Evolutionary conservation across 371 early-diverging fungal species (phyloP).

Genomic region (Mucor racemosus): DNA sequence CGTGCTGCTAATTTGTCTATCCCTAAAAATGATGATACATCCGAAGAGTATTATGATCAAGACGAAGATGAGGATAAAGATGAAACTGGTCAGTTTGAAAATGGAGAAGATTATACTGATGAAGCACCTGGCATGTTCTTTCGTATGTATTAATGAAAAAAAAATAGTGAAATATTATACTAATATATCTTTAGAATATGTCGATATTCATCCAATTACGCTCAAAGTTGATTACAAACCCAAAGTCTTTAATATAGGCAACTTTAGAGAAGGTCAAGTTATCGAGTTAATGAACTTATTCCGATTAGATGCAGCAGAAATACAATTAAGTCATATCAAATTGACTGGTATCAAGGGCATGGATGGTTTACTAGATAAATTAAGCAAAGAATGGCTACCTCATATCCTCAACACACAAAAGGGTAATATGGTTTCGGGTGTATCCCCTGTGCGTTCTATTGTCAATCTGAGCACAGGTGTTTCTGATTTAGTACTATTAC

Average conservation of each 20-base stretch:
- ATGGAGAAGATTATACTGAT: conserved; percentile 9
- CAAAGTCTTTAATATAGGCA: conserved; percentile 81
- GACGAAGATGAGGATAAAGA: too few relatives aligned
- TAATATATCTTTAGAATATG: conserved; percentile 51
- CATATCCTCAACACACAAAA: conserved; percentile 90
- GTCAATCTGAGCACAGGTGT: conserved; percentile 91
- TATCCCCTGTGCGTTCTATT: conserved; percentile 86
- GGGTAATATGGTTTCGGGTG: conserved; percentile 87
- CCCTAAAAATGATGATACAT: background rate
- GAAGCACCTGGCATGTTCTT: conserved; percentile 52
- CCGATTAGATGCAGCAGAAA: conserved; percentile 88
- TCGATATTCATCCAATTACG: conserved; percentile 75
- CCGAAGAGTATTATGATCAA: background rate
- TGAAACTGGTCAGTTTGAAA: background rate
- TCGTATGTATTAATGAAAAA: conserved; percentile 54
- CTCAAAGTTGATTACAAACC: conserved; percentile 97
- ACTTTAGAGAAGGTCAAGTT: conserved; percentile 75
- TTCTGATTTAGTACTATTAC: conserved; percentile 91
- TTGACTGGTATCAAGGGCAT: conserved; percentile 78
- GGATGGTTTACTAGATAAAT: conserved; percentile 58
- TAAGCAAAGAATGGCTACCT: conserved; percentile 86
- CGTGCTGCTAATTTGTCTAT: conserved; percentile 33
- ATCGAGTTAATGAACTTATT: conserved; percentile 93
- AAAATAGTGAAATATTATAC: too few relatives aligned
- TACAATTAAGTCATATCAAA: conserved; percentile 77